These are phyloP conservation scores for Clathrospora elynae DNA, from an alignment of 2,329 filamentous ascomycete genomes.

Conservation along the genomic window DNA sequence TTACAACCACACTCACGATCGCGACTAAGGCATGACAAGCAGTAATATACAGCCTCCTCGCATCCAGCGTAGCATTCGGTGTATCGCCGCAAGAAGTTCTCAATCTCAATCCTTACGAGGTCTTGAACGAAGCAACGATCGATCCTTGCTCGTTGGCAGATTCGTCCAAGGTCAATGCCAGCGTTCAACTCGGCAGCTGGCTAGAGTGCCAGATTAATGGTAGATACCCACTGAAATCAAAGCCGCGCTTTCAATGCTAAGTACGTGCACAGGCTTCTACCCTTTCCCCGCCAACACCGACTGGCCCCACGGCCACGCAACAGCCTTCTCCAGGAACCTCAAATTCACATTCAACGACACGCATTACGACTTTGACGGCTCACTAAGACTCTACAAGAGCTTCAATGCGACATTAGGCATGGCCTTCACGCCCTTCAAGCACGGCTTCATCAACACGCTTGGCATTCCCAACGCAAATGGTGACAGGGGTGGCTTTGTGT, in stretches of 20 bases:
- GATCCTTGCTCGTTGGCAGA: slow-evolving; percentile 35
- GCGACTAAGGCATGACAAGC: slow-evolving; percentile 6
- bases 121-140: slow-evolving; percentile 2
- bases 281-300: slow-evolving; percentile 39
- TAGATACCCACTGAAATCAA: slow-evolving; percentile 4
- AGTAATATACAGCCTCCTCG: slow-evolving; percentile 2
- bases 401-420: slow-evolving; percentile 37
- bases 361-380: slow-evolving; percentile 39
- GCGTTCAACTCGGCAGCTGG: slow-evolving; percentile 38
- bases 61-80: slow-evolving; percentile 6
- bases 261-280: slow-evolving; percentile 31
- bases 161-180: slow-evolving; percentile 30
- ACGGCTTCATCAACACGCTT: slow-evolving; percentile 36
- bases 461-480: slow-evolving; percentile 38
- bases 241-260: background rate
- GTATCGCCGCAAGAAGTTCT: slow-evolving; percentile 11
- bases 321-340: slow-evolving; percentile 34
- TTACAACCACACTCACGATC: background rate
- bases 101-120: background rate
- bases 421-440: slow-evolving; percentile 36
- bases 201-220: slow-evolving; percentile 41
- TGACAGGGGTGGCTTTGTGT: slow-evolving; percentile 42
- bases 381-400: slow-evolving; percentile 31
- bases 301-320: slow-evolving; percentile 33
- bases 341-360: slow-evolving; percentile 42